Conservation (phyloP, 371 early-diverging fungal genomes). For the Apophysomyces trapeziformis region DNA sequence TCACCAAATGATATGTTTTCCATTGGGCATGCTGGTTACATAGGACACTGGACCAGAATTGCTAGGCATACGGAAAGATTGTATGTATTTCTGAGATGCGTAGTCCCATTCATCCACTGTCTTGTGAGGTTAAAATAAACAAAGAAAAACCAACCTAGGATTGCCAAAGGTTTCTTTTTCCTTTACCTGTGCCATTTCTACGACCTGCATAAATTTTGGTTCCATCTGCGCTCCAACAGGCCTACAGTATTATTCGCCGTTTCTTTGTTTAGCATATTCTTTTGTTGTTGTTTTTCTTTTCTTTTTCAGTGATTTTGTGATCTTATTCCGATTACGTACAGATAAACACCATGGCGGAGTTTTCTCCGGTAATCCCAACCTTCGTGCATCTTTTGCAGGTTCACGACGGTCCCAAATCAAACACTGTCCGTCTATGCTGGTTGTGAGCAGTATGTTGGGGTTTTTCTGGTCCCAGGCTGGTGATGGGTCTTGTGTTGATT, state of each 20-base stretch:
- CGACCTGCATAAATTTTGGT: constrained; percentile 74
- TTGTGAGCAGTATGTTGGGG: constrained; percentile 65
- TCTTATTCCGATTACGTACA: constrained; percentile 40
- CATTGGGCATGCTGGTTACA: constrained; percentile 80
- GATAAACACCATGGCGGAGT: constrained; percentile 93
- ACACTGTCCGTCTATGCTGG: constrained; percentile 86
- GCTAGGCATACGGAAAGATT: constrained; percentile 81
- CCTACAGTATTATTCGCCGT: constrained; percentile 34
- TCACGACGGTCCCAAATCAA: constrained; percentile 84
- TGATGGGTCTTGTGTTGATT: constrained; percentile 7
- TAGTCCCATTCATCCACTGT: constrained; percentile 91
- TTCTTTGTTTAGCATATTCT: not conserved
- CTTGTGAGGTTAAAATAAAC: constrained; percentile 25
- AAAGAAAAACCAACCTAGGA: too few species aligned
- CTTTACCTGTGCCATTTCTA: constrained; percentile 75
- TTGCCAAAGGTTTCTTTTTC: not conserved
- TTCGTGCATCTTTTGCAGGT: constrained; percentile 56
- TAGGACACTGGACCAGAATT: constrained; percentile 91
- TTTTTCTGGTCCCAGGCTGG: constrained; percentile 40
- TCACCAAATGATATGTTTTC: constrained; percentile 82
- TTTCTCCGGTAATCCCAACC: constrained; percentile 62
- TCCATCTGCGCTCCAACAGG: constrained; percentile 89
- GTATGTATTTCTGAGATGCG: constrained; percentile 64
- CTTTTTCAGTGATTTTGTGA: not conserved
- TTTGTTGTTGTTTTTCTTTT: not conserved